Evolutionary conservation across 352 stramenopile genomes (phyloP), one percentile per base, ranked within the genome.

Genomic region (Pythium coloratum): DNA sequence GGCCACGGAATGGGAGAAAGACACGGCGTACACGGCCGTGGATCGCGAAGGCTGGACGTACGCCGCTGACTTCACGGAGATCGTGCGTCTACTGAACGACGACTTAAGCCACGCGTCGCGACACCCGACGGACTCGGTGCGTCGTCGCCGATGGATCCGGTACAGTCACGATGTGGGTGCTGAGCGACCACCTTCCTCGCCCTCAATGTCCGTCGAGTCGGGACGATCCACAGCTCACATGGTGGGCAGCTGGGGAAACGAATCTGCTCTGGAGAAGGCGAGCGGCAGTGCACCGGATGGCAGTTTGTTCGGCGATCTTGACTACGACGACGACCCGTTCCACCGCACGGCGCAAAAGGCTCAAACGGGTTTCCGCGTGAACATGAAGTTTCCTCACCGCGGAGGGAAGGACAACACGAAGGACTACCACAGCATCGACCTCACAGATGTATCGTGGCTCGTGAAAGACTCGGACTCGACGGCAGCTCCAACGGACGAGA

Each of bases 351-450:
- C 86, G 38, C 83, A 92, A 64, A 94, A 93, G 59, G 85, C 84
- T n/a, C 87, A 96, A 59, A 92, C 84, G 12, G 87, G 86, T 0
- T 96, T 96, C 55, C 84, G 86, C 38, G 84, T 94, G 18, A 92
- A 92, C 61, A 85, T 95, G 64, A 94, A 92, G 57, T 96, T 96
- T 64, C 66, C 85, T 9, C 80, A 92, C 59, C 84, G 86, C 12
- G 80, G 84, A 59, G 86, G 81, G 30, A 96, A 96, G 63, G 88
- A 96, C 64, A 93, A 88, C 69, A 96, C 88, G 51, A 96, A 94
- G 55, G 88, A 96, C 65, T 96, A 96, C 69, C 84, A 93, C 67
- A 96, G 86, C 61, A 89, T 96, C 46, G 87, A 84, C 66, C 65
- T 96, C 32, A 86, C 78, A 28, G 81, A 93, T 40, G 80, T 96